Percentiles rank a stretch among this genome's conserved stretches.
phyloP scores from a whole-genome alignment of 2,329 filamentous ascomycete species.

The Chaetomium olivaceum region DNA sequence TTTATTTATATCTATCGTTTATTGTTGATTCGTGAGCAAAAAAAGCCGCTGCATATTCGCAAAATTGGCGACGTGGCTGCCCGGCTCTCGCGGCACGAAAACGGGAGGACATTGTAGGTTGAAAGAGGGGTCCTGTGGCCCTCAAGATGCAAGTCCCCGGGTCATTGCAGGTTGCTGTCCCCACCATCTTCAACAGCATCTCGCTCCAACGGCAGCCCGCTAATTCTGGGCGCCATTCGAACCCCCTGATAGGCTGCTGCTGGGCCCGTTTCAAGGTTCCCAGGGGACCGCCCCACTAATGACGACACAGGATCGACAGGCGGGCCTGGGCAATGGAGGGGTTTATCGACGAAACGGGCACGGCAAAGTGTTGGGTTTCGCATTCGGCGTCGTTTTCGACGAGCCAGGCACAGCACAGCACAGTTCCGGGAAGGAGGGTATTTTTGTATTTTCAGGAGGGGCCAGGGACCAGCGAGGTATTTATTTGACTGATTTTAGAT shows the following conservation, averaged over 20 bases:
- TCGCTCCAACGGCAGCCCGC: neutral
- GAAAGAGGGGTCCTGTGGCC: neutral
- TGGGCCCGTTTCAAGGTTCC: conserved; percentile 15
- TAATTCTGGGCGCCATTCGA: conserved; percentile 11
- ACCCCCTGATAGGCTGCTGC: conserved; percentile 13
- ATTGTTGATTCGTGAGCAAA: neutral
- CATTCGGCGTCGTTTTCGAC: neutral
- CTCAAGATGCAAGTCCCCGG: neutral
- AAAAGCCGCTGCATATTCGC: neutral
- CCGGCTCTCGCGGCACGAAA: neutral
- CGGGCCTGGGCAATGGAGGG: conserved; percentile 13
- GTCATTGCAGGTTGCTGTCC: too few relatives aligned
- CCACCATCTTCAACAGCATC: neutral
- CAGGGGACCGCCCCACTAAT: conserved; percentile 21
- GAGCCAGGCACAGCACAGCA: neutral
- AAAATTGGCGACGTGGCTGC: neutral
- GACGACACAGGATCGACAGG: conserved; percentile 24
- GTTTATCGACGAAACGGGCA: neutral
- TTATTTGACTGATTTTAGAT: neutral
- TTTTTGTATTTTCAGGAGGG: neutral
- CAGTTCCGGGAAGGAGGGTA: neutral
- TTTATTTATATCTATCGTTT: neutral
- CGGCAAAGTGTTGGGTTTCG: neutral
- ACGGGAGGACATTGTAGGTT: neutral
- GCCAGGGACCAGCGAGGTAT: neutral